A percentile compares a stretch with the other conserved stretches of the same genome.
Evolutionary conservation across 2,329 filamentous ascomycete genomes (phyloP).

Genomic region (Neofusicoccum parvum): DNA sequence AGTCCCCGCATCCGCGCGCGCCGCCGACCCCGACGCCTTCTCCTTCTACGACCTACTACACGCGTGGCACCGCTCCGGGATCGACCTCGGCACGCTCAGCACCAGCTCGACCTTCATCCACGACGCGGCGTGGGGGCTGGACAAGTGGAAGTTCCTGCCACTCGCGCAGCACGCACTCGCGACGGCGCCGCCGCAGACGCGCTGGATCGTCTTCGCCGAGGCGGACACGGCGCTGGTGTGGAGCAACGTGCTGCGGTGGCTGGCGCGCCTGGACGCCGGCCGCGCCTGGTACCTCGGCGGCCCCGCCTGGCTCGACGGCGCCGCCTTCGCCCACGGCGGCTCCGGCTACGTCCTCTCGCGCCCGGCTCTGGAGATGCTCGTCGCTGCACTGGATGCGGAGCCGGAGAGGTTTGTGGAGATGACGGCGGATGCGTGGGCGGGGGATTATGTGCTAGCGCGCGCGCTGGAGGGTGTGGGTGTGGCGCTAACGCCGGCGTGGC

Average conservation of each 20-base stretch:
- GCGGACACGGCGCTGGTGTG: conserved; percentile 40
- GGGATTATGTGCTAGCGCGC: conserved; percentile 42
- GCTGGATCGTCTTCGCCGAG: conserved; percentile 50
- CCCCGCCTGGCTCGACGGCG: conserved; percentile 43
- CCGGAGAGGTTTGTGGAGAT: conserved; percentile 32
- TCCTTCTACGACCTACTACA: conserved; percentile 52
- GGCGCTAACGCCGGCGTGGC: conserved; percentile 42
- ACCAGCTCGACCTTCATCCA: no score
- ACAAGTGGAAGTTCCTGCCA: conserved; percentile 44
- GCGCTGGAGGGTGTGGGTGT: conserved; percentile 39
- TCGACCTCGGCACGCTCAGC: conserved; percentile 39
- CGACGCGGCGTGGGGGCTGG: conserved; percentile 33
- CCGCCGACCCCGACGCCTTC: conserved; percentile 48
- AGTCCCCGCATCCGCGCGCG: conserved; percentile 49
- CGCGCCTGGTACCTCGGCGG: conserved; percentile 47
- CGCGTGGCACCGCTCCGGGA: conserved; percentile 41
- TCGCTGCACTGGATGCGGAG: conserved; percentile 29
- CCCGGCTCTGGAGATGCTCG: conserved; percentile 41
- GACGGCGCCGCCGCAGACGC: conserved; percentile 47
- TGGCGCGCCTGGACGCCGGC: conserved; percentile 40
- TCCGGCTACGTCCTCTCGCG: conserved; percentile 56
- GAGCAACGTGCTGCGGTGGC: conserved; percentile 44
- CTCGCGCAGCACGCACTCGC: conserved; percentile 38
- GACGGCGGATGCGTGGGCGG: conserved; percentile 41
- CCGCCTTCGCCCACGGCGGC: conserved; percentile 58